Evolutionary conservation across 306 rosid genomes (phyloP), one percentile per base, ranked within the genome.

Genomic region (Cucurbita pepo): DNA sequence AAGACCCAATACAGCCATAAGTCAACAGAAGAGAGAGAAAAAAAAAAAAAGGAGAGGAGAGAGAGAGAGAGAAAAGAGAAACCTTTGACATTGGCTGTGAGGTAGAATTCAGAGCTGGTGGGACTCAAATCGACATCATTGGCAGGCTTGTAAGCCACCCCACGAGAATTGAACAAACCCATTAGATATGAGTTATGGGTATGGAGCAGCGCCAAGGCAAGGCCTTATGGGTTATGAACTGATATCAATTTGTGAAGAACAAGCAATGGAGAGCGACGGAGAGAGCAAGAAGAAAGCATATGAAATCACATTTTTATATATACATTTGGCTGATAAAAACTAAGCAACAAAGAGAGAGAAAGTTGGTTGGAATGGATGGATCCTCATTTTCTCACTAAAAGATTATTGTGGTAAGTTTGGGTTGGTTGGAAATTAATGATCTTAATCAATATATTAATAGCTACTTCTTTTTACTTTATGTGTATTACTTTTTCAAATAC

Each of bases 81-180:
- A 88, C 98, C 98, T 88, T 90, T 90, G 78, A 93, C 98, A 78
- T 90, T 75, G 67, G 98, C 96, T 75, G 70, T 88, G 40, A 86
- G 86, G 81, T 93, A 93, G 86, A 66, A 71, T 71, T 93, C 86
- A 71, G 72, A 79, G 74, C 97, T 93, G 0, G 66, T 55, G 64
- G 93, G 73, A 19, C 86, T 77, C 45, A 93, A 80, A 76, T 93
- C 97, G 6, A 93, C 85, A 56, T 84, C 85, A 6, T 80, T 78
- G 21, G 75, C 89, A 0, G 94, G 89, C 50, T 77, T 79, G 79
- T 85, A 93, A 63, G 83, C 84, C 47, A 82, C 77, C 7, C 69
- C 67, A 3, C 78, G 72, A 14, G 69, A 65, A 75, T 69, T 85
- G 83, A 90, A 75, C 4, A 56, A 44, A 21, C 13, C 43, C 76